Evolutionary conservation across 345 rosid genomes (phyloP).

Genomic region (Mangifera indica): DNA sequence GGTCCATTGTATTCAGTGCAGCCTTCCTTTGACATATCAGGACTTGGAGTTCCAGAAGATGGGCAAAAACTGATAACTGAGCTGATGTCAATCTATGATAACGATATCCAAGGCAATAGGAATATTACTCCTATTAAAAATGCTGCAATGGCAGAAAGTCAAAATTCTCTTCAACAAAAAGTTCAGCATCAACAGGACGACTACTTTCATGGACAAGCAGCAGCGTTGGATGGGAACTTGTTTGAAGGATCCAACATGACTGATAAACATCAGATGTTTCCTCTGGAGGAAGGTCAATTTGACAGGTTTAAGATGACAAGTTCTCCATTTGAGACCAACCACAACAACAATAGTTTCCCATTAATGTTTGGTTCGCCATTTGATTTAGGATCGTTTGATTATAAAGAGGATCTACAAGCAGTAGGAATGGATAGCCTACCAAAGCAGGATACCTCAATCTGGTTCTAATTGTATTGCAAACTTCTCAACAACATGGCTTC

Average conservation of each 20-base stretch:
- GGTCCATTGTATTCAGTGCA: constrained; percentile 34
- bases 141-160: constrained; percentile 38
- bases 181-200: constrained; percentile 53
- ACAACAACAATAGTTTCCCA: constrained; percentile 39
- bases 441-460: constrained; percentile 66
- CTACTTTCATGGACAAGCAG: constrained; percentile 43
- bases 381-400: constrained; percentile 59
- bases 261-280: constrained; percentile 41
- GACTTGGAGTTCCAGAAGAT: constrained; percentile 84
- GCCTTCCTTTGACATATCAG: constrained; percentile 59
- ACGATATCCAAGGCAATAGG: constrained; percentile 55
- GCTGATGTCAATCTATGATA: constrained; percentile 82
- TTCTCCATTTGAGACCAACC: constrained; percentile 45
- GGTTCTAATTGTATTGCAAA: constrained; percentile 46
- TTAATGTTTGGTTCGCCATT: constrained; percentile 65
- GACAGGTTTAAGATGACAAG: constrained; percentile 45
- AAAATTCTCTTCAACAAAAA: constrained; percentile 41
- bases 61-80: constrained; percentile 86
- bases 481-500: not conserved
- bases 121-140: constrained; percentile 24
- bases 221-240: constrained; percentile 49
- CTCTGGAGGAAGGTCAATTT: constrained; percentile 48
- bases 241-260: constrained; percentile 56
- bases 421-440: constrained; percentile 50
- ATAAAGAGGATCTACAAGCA: constrained; percentile 65